phyloP scores from a whole-genome alignment of 2,329 filamentous ascomycete genomes.

The Ceratocystis huliohia region DNA sequence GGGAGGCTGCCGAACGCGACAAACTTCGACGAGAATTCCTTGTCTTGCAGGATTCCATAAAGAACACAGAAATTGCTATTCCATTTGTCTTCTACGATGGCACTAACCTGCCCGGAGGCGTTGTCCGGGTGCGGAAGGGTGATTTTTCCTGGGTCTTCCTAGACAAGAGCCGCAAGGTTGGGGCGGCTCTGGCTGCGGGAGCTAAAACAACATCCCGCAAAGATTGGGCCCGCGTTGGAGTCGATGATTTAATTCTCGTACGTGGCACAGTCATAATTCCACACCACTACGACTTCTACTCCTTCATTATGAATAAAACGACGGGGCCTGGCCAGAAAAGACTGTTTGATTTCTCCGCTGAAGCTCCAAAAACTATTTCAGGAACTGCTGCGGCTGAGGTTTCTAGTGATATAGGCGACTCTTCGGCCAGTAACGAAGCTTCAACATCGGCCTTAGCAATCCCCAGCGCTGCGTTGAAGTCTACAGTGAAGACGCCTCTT shows the following conservation, averaged over 20 bases:
- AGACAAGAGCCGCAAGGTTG: constrained; percentile 81
- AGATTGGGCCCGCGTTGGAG: constrained; percentile 85
- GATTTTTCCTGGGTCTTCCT: constrained; percentile 88
- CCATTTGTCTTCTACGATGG: constrained; percentile 98
- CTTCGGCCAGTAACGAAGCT: constrained; percentile 18
- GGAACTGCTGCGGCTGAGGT: not conserved
- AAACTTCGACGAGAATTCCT: constrained; percentile 73
- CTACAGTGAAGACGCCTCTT: constrained; percentile 30
- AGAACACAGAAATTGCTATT: constrained; percentile 75
- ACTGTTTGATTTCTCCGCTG: constrained; percentile 62
- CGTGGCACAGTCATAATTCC: constrained; percentile 83
- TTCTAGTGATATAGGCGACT: constrained; percentile 6
- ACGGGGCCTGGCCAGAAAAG: constrained; percentile 56
- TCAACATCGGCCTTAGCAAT: not conserved
- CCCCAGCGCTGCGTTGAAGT: constrained; percentile 28
- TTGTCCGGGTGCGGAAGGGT: constrained; percentile 80
- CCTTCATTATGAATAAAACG: constrained; percentile 84
- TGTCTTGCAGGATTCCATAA: constrained; percentile 70
- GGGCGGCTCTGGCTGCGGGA: constrained; percentile 66
- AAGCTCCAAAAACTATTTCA: constrained; percentile 27
- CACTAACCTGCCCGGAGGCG: constrained; percentile 73
- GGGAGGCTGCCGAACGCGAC: constrained; percentile 67
- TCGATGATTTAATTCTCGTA: constrained; percentile 91
- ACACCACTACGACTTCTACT: constrained; percentile 97
- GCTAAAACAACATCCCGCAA: constrained; percentile 51